phyloP scores from a whole-genome alignment of 345 rosid genomes.

The Bruguiera gymnorhiza region DNA sequence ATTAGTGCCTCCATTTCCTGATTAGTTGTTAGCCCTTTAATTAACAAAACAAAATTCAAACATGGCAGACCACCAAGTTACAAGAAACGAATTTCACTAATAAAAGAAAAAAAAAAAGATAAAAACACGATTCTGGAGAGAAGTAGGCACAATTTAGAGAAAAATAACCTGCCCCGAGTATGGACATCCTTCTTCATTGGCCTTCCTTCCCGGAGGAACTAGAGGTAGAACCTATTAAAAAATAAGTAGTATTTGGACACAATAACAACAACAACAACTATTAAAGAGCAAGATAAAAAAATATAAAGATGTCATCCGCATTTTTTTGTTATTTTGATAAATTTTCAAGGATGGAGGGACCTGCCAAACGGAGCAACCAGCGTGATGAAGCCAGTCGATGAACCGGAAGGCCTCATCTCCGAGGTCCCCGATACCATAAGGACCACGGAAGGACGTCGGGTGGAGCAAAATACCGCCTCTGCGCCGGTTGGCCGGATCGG shows the following conservation, averaged over 20 bases:
- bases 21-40: not conserved
- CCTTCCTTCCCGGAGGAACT: conserved; percentile 76
- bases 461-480: conserved; percentile 91
- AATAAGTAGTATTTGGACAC: not conserved
- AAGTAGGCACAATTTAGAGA: not conserved
- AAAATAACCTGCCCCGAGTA: conserved; percentile 78
- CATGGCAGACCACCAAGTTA: too few relatives aligned
- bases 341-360: conserved; percentile 21
- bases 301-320: not conserved
- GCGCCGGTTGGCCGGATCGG: conserved; percentile 39
- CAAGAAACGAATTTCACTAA: too few relatives aligned
- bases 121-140: not conserved
- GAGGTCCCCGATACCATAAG: conserved; percentile 84
- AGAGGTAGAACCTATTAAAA: conserved; percentile 87
- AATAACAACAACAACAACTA: not conserved
- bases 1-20: not conserved
- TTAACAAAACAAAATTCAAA: not conserved
- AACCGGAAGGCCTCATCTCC: conserved; percentile 73
- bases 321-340: not conserved
- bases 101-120: not conserved
- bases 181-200: conserved; percentile 69
- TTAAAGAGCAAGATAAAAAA: not conserved
- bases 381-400: conserved; percentile 78
- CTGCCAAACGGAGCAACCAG: conserved; percentile 97
- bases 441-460: conserved; percentile 82